These are phyloP conservation scores for Colletotrichum tropicicola DNA, from an alignment of 2,329 filamentous ascomycete genomes.

Conservation along the genomic window DNA sequence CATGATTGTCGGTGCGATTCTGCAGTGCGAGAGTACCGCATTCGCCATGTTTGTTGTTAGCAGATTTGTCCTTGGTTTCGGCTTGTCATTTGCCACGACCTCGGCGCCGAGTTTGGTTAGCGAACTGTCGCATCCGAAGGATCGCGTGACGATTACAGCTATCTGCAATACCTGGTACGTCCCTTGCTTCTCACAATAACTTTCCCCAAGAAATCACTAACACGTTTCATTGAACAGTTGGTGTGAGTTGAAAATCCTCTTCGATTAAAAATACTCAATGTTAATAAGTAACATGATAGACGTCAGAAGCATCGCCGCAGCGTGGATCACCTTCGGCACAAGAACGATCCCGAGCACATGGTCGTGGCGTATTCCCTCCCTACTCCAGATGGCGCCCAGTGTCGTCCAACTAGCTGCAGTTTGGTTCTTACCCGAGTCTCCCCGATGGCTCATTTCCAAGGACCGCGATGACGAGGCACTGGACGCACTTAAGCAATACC, in stretches of 20 bases:
- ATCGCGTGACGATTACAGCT: conserved; percentile 60
- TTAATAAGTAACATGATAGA: too few species aligned
- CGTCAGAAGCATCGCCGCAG: conserved; percentile 52
- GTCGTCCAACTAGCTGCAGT: conserved; percentile 40
- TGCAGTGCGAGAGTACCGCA: conserved; percentile 37
- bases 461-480: conserved; percentile 61
- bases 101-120: conserved; percentile 59
- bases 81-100: conserved; percentile 60
- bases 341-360: conserved; percentile 47
- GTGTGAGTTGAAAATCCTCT: too few species aligned
- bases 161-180: conserved; percentile 55
- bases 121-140: conserved; percentile 62
- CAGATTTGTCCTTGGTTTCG: conserved; percentile 62
- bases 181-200: not conserved
- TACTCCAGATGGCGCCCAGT: conserved; percentile 35
- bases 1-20: conserved; percentile 40
- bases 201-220: not conserved
- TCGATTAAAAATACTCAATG: too few species aligned
- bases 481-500: conserved; percentile 62
- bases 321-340: conserved; percentile 54
- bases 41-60: conserved; percentile 61
- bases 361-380: conserved; percentile 42
- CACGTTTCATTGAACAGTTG: conserved; percentile 42
- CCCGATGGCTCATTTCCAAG: conserved; percentile 68
- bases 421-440: conserved; percentile 69